phyloP scores from a whole-genome alignment of 306 rosid species.

The Erythrophleum fordii region DNA sequence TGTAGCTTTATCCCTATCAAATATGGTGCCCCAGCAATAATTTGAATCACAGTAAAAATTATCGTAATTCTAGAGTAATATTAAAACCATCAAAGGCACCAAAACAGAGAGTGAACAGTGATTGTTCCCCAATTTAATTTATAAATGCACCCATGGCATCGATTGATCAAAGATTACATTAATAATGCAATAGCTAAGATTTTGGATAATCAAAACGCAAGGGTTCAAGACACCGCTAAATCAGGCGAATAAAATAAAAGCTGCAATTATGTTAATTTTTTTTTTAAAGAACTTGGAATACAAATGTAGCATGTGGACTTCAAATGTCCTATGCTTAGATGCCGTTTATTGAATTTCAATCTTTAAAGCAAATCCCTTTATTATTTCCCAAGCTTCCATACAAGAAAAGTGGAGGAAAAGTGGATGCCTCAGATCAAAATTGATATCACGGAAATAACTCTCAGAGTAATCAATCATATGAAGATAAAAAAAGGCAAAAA shows the following conservation, averaged over 20 bases:
- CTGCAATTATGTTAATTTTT: fast-evolving
- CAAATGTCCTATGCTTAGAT: not conserved
- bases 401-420: not conserved
- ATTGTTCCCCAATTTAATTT: not conserved
- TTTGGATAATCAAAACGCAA: not conserved
- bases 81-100: not conserved
- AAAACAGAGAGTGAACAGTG: not conserved
- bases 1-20: not conserved
- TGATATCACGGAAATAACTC: slow-evolving; percentile 60
- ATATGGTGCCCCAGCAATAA: not conserved
- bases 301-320: not conserved
- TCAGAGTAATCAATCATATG: slow-evolving; percentile 49
- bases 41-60: not conserved
- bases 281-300: not conserved
- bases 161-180: not conserved
- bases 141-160: not conserved
- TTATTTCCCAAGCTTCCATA: too few relatives aligned
- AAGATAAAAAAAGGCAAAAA: not conserved
- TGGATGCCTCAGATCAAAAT: slow-evolving; percentile 66
- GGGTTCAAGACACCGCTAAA: not conserved
- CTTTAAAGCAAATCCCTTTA: not conserved
- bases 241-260: not conserved
- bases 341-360: not conserved
- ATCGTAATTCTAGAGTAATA: not conserved
- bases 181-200: not conserved